These are phyloP conservation scores for Naganishia friedmannii DNA, from an alignment of 768 basidiomycete species.

Conservation along the genomic window DNA sequence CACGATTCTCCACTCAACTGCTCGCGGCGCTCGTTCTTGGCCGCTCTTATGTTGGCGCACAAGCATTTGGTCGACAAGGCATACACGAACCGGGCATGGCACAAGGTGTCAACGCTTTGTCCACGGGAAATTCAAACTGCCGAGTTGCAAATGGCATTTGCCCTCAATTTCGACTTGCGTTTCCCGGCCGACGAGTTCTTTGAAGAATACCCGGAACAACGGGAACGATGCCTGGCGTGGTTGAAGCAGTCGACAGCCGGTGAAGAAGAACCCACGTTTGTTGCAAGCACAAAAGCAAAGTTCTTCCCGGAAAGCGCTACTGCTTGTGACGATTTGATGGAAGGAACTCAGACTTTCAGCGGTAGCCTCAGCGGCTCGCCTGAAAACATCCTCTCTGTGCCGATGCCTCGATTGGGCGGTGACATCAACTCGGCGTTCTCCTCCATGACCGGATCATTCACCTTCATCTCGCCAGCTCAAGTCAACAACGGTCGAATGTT, in stretches of 20 bases:
- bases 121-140: conserved; percentile 81
- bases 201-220: conserved; percentile 18
- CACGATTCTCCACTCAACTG: conserved; percentile 60
- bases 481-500: conserved; percentile 14
- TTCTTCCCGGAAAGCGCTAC: conserved; percentile 17
- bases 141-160: conserved; percentile 80
- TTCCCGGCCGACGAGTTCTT: conserved; percentile 58
- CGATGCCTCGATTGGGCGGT: conserved; percentile 8
- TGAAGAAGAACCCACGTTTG: conserved; percentile 23
- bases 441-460: conserved; percentile 27
- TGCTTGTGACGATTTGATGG: conserved; percentile 5
- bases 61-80: conserved; percentile 92
- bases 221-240: conserved; percentile 19
- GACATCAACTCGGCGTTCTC: conserved; percentile 23
- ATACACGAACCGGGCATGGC: conserved; percentile 92
- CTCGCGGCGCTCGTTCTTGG: conserved; percentile 82
- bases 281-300: conserved; percentile 17
- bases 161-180: conserved; percentile 88
- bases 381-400: conserved; percentile 18
- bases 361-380: conserved; percentile 4
- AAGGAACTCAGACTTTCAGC: background rate
- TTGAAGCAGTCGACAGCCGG: conserved; percentile 2
- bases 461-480: conserved; percentile 26
- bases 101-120: conserved; percentile 82
- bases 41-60: conserved; percentile 79